Percentiles rank a stretch among this genome's conserved stretches.
Conservation (phyloP, 345 rosid genomes). For the Ricinus communis region DNA sequence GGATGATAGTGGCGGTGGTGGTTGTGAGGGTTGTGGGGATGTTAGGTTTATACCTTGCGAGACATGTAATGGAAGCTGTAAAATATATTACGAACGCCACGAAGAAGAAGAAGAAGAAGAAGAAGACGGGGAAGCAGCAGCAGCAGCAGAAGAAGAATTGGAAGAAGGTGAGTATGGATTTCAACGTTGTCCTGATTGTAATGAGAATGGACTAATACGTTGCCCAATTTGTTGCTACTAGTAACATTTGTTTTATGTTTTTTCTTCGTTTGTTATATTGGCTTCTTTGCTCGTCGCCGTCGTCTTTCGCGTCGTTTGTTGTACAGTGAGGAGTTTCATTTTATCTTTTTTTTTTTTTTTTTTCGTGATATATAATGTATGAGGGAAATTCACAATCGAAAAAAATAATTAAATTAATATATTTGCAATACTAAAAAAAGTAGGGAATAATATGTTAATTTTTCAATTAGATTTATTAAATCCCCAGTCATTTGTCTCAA, state of each 20-base stretch:
- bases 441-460: slow-evolving; percentile 1
- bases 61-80: slow-evolving; percentile 91
- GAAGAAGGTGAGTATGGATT: slow-evolving; percentile 53
- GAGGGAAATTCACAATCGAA: background rate
- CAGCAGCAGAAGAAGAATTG: slow-evolving; percentile 26
- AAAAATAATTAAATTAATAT: background rate
- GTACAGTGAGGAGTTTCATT: slow-evolving; percentile 36
- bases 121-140: slow-evolving; percentile 7
- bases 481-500: slow-evolving; percentile 9
- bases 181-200: slow-evolving; percentile 37
- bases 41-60: slow-evolving; percentile 89
- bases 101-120: slow-evolving; percentile 32
- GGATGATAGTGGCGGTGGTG: slow-evolving; percentile 33
- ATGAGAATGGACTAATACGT: slow-evolving; percentile 36
- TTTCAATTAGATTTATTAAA: slow-evolving; percentile 1
- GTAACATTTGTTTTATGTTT: slow-evolving; percentile 7
- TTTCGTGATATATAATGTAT: no score
- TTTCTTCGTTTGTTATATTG: background rate
- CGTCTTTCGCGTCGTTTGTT: slow-evolving; percentile 23
- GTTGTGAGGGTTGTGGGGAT: slow-evolving; percentile 89
- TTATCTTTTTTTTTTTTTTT: no score
- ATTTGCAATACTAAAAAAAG: slow-evolving; percentile 8
- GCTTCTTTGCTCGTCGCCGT: background rate
- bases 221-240: slow-evolving; percentile 57
- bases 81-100: slow-evolving; percentile 55